Conservation (phyloP, 1,139 yeast species). For the Fermentozyma sake region DNA sequence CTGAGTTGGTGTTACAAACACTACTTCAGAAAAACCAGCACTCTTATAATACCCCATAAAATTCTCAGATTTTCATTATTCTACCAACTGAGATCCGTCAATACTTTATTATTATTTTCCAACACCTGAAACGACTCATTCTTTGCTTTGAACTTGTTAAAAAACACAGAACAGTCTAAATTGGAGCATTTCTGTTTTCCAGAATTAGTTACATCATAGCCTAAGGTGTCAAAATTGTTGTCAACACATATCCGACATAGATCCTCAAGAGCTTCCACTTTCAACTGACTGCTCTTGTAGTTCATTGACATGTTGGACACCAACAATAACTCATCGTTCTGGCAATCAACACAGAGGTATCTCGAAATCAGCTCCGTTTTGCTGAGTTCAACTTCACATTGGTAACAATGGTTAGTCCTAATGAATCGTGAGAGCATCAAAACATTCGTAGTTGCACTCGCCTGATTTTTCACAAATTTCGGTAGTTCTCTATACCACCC, state of each 20-base stretch:
- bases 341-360: constrained; percentile 21
- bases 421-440: constrained; percentile 9
- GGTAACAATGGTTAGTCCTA: constrained; percentile 18
- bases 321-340: constrained; percentile 15
- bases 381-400: constrained; percentile 18
- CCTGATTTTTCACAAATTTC: constrained; percentile 14
- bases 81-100: constrained; percentile 11
- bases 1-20: too few relatives aligned
- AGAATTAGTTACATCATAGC: constrained; percentile 9
- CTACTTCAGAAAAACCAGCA: too few relatives aligned
- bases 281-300: constrained; percentile 11
- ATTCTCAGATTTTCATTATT: neutral
- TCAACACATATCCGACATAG: constrained; percentile 26
- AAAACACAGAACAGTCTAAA: constrained; percentile 26
- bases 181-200: constrained; percentile 23
- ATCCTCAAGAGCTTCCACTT: constrained; percentile 11
- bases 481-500: constrained; percentile 82
- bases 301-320: constrained; percentile 16
- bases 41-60: too few relatives aligned
- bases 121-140: constrained; percentile 7
- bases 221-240: constrained; percentile 13
- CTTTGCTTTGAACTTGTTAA: constrained; percentile 16
- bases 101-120: constrained; percentile 1
- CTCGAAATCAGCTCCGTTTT: constrained; percentile 2
- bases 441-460: constrained; percentile 9